A percentile compares a stretch with the other conserved stretches of the same genome.
These are phyloP conservation scores for Coelastrella sp. DNA, from an alignment of 139 green algal genomes.

Conservation along the genomic window DNA sequence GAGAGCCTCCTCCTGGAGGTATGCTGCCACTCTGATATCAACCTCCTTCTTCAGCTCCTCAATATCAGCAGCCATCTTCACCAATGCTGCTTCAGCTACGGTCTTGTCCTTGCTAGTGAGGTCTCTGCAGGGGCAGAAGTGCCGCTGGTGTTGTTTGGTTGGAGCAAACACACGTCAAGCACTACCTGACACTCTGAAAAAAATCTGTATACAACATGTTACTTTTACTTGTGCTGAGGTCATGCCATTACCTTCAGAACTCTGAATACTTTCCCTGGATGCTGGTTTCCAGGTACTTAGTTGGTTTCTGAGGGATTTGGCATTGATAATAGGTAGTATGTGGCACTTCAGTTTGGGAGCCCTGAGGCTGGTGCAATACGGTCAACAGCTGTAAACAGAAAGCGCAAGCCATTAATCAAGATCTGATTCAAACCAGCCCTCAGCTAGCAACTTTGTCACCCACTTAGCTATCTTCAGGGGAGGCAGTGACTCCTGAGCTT, in stretches of 20 bases:
- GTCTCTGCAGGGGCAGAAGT: conserved; percentile 18
- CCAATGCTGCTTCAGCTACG: conserved; percentile 2
- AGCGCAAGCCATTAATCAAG: too few relatives aligned
- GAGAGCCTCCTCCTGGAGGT: conserved; percentile 71
- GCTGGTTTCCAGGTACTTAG: too few relatives aligned
- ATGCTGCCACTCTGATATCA: conserved; percentile 74
- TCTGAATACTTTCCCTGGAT: too few relatives aligned
- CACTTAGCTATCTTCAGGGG: conserved; percentile 38
- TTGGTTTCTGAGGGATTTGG: too few relatives aligned
- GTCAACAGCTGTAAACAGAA: too few relatives aligned
- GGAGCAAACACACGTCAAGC: neutral
- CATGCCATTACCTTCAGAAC: too few relatives aligned
- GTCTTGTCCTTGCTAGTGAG: conserved; percentile 30
- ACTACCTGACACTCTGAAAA: too few relatives aligned
- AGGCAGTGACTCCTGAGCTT: conserved; percentile 22
- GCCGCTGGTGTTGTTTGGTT: neutral
- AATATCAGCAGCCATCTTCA: neutral
- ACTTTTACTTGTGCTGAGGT: too few relatives aligned
- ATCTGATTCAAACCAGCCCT: too few relatives aligned
- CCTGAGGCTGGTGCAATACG: too few relatives aligned
- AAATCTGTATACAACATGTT: neutral
- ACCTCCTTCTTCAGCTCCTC: conserved; percentile 53
- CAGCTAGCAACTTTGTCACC: neutral
- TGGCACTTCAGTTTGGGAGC: too few relatives aligned
- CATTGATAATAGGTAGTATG: too few relatives aligned